Evolutionary conservation across 306 rosid genomes (phyloP).

Genomic region (Delonix regia): DNA sequence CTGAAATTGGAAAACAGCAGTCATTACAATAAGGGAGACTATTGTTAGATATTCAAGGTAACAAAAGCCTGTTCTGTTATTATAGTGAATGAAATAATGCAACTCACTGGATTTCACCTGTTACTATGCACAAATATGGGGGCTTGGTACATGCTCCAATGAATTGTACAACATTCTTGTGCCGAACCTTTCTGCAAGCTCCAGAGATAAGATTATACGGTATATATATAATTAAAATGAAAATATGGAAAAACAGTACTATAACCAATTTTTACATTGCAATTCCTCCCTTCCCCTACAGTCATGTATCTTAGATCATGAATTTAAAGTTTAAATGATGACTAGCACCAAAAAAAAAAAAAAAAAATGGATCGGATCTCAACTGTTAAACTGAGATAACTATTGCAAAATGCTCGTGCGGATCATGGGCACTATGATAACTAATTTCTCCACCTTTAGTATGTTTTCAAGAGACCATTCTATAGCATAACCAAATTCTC

Average conservation of each 20-base stretch:
- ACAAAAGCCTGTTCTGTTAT: constrained; percentile 10
- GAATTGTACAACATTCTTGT: constrained; percentile 98
- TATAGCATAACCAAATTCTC: neutral
- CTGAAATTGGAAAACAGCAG: constrained; percentile 51
- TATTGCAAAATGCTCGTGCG: neutral
- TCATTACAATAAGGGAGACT: neutral
- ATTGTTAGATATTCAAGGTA: constrained; percentile 27
- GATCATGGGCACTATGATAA: neutral
- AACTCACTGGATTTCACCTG: constrained; percentile 63
- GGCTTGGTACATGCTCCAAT: constrained; percentile 98
- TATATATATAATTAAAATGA: constrained; percentile 4
- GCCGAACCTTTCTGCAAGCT: constrained; percentile 93
- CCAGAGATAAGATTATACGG: constrained; percentile 28
- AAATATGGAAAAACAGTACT: neutral
- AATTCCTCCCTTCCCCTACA: neutral
- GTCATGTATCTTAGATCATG: neutral
- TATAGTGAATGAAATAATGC: constrained; percentile 5
- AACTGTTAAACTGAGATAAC: neutral
- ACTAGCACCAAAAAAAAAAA: neutral
- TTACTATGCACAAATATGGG: constrained; percentile 86
- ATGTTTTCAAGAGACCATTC: constrained; percentile 11
- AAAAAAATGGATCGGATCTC: constrained; percentile 23
- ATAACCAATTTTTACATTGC: constrained; percentile 1
- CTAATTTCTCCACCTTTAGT: constrained; percentile 16
- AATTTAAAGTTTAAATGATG: constrained; percentile 1